A percentile compares a stretch with the other conserved stretches of the same genome.
Evolutionary conservation across 352 stramenopile genomes (phyloP).

Genomic region (Pythium pectinolyticum): DNA sequence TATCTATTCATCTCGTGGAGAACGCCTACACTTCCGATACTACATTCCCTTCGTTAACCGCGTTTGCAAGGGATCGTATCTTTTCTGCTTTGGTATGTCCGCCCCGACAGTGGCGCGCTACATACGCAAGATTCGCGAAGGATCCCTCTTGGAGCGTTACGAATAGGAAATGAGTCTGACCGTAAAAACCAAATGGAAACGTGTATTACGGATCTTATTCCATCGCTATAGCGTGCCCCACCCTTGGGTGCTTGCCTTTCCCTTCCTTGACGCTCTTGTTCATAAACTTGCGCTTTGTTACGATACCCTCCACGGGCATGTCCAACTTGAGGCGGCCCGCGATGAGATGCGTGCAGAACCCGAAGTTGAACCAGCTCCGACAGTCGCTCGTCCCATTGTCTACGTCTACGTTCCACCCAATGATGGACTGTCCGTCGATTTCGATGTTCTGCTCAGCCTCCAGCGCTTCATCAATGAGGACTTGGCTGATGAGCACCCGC

Average conservation of each 20-base stretch:
- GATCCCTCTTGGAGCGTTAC: background rate
- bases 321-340: background rate
- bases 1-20: background rate
- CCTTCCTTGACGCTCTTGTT: constrained; percentile 1
- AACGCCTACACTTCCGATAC: constrained; percentile 11
- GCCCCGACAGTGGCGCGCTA: constrained; percentile 7
- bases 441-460: background rate
- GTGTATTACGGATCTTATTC: background rate
- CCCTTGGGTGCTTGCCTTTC: background rate
- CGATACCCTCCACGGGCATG: background rate
- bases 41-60: constrained; percentile 11
- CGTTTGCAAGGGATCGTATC: constrained; percentile 12
- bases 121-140: background rate
- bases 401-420: constrained; percentile 15
- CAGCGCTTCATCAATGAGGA: background rate
- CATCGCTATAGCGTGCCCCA: background rate
- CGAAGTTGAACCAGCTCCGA: constrained; percentile 12
- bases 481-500: background rate
- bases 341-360: constrained; percentile 16
- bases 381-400: constrained; percentile 3
- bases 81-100: constrained; percentile 10
- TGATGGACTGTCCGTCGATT: background rate
- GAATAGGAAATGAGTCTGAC: background rate
- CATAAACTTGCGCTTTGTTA: constrained; percentile 5
- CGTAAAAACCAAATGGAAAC: constrained; percentile 3